Percentiles rank a stretch among this genome's conserved stretches.
Conservation (phyloP, 208 protist species). For the Leishmania lainsoni region DNA sequence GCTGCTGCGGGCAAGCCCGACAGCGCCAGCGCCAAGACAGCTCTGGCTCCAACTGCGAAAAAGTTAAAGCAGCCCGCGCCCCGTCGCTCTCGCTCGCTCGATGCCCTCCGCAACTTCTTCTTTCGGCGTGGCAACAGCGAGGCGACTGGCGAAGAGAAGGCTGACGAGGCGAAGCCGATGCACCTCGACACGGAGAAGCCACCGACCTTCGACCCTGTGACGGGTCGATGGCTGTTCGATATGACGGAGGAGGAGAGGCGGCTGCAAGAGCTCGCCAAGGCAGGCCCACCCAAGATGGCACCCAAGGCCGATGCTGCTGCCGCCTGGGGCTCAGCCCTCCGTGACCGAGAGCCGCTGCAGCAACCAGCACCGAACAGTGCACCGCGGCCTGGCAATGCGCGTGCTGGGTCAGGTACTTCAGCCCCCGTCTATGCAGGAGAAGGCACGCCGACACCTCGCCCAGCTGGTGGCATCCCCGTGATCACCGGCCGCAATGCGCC, state of each 20-base stretch:
- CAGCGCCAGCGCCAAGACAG: constrained; percentile 4
- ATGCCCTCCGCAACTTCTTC: constrained; percentile 51
- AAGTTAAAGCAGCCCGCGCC: constrained; percentile 19
- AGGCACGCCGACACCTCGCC: constrained; percentile 7
- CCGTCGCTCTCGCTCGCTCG: constrained; percentile 62
- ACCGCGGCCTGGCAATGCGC: not conserved
- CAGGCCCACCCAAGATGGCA: constrained; percentile 67
- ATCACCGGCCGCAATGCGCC: constrained; percentile 15
- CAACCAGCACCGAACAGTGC: not conserved
- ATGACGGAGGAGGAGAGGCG: constrained; percentile 86
- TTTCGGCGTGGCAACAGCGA: constrained; percentile 50
- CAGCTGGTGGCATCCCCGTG: not conserved
- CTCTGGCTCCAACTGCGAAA: not conserved
- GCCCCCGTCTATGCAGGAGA: not conserved
- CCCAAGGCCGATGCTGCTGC: constrained; percentile 7
- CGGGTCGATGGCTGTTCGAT: constrained; percentile 79
- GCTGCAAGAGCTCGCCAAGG: constrained; percentile 55
- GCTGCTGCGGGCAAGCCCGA: constrained; percentile 1
- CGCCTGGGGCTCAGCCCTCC: not conserved
- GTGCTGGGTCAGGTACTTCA: constrained; percentile 3
- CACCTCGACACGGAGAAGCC: constrained; percentile 83
- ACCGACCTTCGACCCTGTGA: constrained; percentile 75
- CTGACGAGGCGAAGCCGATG: constrained; percentile 85
- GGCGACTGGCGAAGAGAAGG: constrained; percentile 31
- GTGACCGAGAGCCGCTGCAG: not conserved